These are phyloP conservation scores for Erodium maritimum DNA, from an alignment of 345 rosid genomes.

Conservation along the genomic window DNA sequence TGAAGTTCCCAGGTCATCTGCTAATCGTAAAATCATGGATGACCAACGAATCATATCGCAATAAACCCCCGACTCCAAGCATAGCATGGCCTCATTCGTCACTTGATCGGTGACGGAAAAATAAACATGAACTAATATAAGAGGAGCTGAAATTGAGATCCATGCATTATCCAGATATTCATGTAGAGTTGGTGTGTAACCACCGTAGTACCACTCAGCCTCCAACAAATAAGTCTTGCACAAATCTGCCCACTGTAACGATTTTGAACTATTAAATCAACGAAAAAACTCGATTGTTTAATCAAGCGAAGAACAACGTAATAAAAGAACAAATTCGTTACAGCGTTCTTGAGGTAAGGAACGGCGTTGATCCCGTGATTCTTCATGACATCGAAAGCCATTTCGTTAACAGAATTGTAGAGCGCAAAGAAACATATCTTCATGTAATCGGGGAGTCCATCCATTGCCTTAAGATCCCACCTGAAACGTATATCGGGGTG, in stretches of 20 bases:
- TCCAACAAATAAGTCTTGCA: constrained; percentile 31
- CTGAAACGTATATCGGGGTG: not conserved
- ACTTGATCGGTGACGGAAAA: constrained; percentile 3
- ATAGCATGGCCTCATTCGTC: constrained; percentile 9
- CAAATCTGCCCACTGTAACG: constrained; percentile 39
- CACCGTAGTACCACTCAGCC: constrained; percentile 24
- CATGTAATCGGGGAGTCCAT: not conserved
- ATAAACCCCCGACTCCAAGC: constrained; percentile 12
- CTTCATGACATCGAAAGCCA: not conserved
- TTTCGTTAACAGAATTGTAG: not conserved
- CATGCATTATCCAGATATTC: constrained; percentile 35
- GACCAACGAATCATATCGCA: constrained; percentile 23
- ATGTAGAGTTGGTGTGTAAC: constrained; percentile 18
- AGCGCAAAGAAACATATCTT: not conserved
- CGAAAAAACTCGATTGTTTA: no score
- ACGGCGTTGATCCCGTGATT: not conserved
- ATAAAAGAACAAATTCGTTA: no score
- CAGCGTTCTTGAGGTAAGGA: not conserved
- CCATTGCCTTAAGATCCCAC: not conserved
- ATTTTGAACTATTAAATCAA: no score
- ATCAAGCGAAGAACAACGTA: no score
- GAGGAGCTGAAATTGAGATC: constrained; percentile 20
- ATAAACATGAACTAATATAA: constrained; percentile 20
- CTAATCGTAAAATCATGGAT: constrained; percentile 24
- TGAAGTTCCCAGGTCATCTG: constrained; percentile 34